Evolutionary conservation across 306 rosid genomes (phyloP).

Genomic region (apple (Malus domestica)): DNA sequence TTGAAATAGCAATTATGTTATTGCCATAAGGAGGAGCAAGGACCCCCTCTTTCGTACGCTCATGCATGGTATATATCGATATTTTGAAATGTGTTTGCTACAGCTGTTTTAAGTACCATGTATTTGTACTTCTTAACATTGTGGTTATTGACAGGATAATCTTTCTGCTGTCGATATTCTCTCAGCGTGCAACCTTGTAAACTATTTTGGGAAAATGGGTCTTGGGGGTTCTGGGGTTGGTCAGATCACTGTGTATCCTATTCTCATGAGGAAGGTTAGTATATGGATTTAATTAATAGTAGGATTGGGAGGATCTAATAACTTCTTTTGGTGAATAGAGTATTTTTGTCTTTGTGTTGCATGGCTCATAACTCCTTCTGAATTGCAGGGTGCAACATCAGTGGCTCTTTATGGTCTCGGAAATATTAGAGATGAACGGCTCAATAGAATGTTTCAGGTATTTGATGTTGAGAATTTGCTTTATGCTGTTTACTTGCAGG

Average conservation of each 20-base stretch:
- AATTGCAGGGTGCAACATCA: constrained; percentile 82
- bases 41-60: neutral
- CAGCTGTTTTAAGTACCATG: constrained; percentile 13
- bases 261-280: constrained; percentile 88
- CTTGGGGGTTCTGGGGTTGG: constrained; percentile 99
- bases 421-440: constrained; percentile 94
- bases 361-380: constrained; percentile 8
- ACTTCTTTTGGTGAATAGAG: neutral
- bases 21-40: neutral
- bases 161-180: constrained; percentile 99
- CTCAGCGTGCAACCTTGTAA: constrained; percentile 93
- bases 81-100: constrained; percentile 8
- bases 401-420: constrained; percentile 97
- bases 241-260: constrained; percentile 78
- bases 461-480: constrained; percentile 9
- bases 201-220: constrained; percentile 93
- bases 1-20: neutral
- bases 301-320: constrained; percentile 3
- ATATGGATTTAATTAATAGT: constrained; percentile 17
- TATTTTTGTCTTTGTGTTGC: neutral
- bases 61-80: neutral
- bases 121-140: constrained; percentile 17
- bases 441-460: constrained; percentile 99
- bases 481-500: constrained; percentile 12
- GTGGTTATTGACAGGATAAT: constrained; percentile 77